Evolutionary conservation across 768 basidiomycete species (phyloP).

Genomic region (Hygrocybe coccinea): DNA sequence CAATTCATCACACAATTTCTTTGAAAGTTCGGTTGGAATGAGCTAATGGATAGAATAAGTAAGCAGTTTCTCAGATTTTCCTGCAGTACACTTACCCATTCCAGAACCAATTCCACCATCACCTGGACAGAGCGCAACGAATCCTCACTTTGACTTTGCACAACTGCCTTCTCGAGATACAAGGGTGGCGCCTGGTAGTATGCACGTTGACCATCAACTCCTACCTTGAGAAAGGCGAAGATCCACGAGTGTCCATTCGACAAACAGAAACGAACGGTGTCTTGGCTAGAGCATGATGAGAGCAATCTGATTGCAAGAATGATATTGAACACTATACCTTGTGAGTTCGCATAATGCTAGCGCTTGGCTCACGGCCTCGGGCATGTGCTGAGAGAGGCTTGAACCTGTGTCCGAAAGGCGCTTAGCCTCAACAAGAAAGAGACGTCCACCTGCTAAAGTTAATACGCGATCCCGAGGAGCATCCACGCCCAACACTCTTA

Average conservation of each 20-base stretch:
- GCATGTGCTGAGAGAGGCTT: conserved; percentile 20
- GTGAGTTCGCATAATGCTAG: conserved; percentile 26
- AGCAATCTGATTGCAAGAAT: conserved; percentile 11
- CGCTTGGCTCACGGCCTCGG: conserved; percentile 30
- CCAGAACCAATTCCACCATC: too few relatives aligned
- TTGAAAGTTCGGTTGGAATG: too few relatives aligned
- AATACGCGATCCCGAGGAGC: too few relatives aligned
- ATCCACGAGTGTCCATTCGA: conserved; percentile 30
- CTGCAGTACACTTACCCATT: too few relatives aligned
- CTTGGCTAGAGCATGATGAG: conserved; percentile 20
- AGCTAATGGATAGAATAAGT: too few relatives aligned
- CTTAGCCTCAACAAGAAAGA: conserved; percentile 27
- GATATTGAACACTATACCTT: conserved; percentile 18
- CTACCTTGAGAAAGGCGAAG: conserved; percentile 31
- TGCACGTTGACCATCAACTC: too few relatives aligned
- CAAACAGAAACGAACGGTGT: conserved; percentile 31
- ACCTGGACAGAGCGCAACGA: too few relatives aligned
- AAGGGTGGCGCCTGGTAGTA: too few relatives aligned
- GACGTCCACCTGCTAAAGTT: conserved; percentile 19
- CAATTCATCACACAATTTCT: too few relatives aligned
- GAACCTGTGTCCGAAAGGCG: conserved; percentile 17
- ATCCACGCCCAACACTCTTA: conserved; percentile 24
- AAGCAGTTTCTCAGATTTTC: too few relatives aligned
- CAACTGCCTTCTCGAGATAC: too few relatives aligned
- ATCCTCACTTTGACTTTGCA: too few relatives aligned